These are phyloP conservation scores for Murraya koenigii DNA, from an alignment of 345 rosid species.

Conservation along the genomic window DNA sequence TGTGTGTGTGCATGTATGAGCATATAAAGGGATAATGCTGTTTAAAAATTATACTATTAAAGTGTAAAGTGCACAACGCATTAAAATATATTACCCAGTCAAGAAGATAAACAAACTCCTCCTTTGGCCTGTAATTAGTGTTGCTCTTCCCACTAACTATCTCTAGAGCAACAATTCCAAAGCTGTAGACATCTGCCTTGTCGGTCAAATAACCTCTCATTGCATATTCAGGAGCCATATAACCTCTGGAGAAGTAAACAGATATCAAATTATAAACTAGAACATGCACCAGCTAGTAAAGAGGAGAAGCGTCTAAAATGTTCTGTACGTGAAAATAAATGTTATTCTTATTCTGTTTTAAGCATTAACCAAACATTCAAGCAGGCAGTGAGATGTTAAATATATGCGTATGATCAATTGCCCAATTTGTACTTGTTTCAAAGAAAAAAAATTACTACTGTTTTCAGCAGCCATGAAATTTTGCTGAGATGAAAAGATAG, in stretches of 20 bases:
- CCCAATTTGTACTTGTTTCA: background rate
- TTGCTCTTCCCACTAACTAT: slow-evolving; percentile 93
- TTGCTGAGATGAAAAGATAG: background rate
- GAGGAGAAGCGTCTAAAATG: background rate
- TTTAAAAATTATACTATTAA: background rate
- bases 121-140: slow-evolving; percentile 91
- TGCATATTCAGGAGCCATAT: slow-evolving; percentile 99
- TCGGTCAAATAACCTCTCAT: slow-evolving; percentile 98
- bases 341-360: background rate
- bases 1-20: too few species aligned
- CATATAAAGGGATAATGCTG: background rate
- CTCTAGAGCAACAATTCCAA: slow-evolving; percentile 78
- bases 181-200: slow-evolving; percentile 91
- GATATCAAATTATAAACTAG: background rate
- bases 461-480: background rate
- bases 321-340: background rate
- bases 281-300: background rate
- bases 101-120: slow-evolving; percentile 91
- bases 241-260: slow-evolving; percentile 51
- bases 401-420: background rate
- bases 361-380: background rate
- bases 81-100: slow-evolving; percentile 60
- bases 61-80: background rate
- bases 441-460: background rate
- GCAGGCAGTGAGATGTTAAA: background rate